These are phyloP conservation scores for Dalbergia cochinchinensis DNA, from an alignment of 306 rosid species.

Conservation along the genomic window DNA sequence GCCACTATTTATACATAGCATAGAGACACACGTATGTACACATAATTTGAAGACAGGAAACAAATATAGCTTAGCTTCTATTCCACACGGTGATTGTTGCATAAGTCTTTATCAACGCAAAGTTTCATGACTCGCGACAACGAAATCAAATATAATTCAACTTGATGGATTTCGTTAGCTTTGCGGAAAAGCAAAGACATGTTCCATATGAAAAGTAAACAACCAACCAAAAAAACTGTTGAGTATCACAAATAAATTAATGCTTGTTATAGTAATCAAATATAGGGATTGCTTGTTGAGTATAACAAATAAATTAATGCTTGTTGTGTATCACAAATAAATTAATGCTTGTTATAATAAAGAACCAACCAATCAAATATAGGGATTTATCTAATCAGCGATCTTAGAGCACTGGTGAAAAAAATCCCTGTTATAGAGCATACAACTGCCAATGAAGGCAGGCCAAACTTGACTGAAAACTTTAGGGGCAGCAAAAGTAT, in stretches of 20 bases:
- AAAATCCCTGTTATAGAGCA: background rate
- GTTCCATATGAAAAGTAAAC: constrained; percentile 12
- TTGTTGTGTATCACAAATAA: background rate
- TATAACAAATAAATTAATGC: background rate
- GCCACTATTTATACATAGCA: background rate
- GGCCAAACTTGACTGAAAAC: too few species aligned
- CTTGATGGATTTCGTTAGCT: background rate
- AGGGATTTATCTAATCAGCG: too few species aligned
- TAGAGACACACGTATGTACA: background rate
- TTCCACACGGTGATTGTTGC: constrained; percentile 6
- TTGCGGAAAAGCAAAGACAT: background rate
- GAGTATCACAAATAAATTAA: background rate
- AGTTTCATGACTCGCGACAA: constrained; percentile 1
- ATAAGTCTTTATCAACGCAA: constrained; percentile 13
- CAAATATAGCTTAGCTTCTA: background rate
- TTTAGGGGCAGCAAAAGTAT: too few species aligned
- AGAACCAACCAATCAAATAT: too few species aligned
- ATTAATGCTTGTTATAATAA: background rate
- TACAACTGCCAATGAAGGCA: background rate
- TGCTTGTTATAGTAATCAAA: too few species aligned
- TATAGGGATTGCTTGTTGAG: too few species aligned
- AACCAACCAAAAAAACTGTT: background rate
- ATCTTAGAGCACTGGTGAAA: too few species aligned
- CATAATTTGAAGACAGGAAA: constrained; percentile 16
- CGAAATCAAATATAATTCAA: constrained; percentile 34